Evolutionary conservation across 371 early-diverging fungal species (phyloP).

Genomic region (Choanephora cucurbitarum): DNA sequence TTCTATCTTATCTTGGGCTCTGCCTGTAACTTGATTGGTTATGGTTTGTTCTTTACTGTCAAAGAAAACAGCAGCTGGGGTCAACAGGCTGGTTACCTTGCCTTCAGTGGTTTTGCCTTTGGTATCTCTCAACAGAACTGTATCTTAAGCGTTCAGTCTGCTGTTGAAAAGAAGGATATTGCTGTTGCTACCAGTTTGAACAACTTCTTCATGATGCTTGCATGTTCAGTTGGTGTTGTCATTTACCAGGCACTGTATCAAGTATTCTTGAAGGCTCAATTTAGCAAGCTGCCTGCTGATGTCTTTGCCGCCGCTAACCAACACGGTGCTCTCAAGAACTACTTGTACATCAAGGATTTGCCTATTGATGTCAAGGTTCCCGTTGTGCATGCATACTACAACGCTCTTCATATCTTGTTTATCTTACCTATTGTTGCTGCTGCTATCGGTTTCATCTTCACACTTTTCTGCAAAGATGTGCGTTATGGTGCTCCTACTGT

Average conservation of each 20-base stretch:
- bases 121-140: conserved; percentile 67
- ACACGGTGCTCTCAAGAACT: conserved; percentile 38
- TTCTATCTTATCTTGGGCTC: conserved; percentile 31
- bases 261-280: conserved; percentile 24
- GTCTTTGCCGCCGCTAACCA: conserved; percentile 25
- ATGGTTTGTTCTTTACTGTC: conserved; percentile 45
- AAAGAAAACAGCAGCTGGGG: conserved; percentile 38
- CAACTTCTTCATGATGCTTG: conserved; percentile 46
- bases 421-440: conserved; percentile 58
- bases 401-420: conserved; percentile 61
- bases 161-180: conserved; percentile 53
- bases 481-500: conserved; percentile 25
- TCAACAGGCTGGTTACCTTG: conserved; percentile 44
- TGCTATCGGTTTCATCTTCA: conserved; percentile 52
- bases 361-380: conserved; percentile 36
- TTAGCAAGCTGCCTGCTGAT: conserved; percentile 19
- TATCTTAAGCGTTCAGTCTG: conserved; percentile 60
- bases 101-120: conserved; percentile 51
- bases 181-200: conserved; percentile 68
- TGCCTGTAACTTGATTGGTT: conserved; percentile 39
- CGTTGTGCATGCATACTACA: conserved; percentile 59
- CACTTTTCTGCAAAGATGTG: conserved; percentile 47
- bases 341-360: conserved; percentile 34
- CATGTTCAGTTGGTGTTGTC: conserved; percentile 44
- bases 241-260: conserved; percentile 38